Base-by-base conservation (phyloP, 164 flowering plant species). In the Euptelea pleiosperma region DNA sequence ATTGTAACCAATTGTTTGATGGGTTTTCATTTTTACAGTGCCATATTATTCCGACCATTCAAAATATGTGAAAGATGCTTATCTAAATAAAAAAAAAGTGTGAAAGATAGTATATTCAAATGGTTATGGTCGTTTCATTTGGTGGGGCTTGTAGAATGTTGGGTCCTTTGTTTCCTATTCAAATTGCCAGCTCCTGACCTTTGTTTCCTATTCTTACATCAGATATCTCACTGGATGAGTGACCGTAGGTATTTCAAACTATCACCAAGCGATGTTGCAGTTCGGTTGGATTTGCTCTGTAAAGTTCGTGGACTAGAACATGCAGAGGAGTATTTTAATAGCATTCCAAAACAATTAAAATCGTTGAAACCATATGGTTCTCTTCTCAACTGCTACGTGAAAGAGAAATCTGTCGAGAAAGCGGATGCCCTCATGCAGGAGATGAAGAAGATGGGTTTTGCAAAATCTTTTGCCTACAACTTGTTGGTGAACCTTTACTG, bases 141-240 rank as follows among this genome's bases (percentile, higher is more conserved):
- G n/a, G n/a, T n/a, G n/a, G n/a, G n/a, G n/a, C 2, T 42, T 42
- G 45, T 42, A n/a, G 45, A n/a, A 8, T 19, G 45, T 46, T 10
- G 9, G 28, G 3, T 50, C 30, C 4, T 1, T 31, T 50, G 5
- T 29, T 30, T 51, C 45, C 43, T n/a, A n/a, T n/a, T n/a, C n/a
- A n/a, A n/a, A n/a, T n/a, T n/a, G n/a, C n/a, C n/a, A n/a, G n/a
- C n/a, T n/a, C n/a, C n/a, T n/a, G n/a, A n/a, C n/a, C n/a, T n/a
- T n/a, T n/a, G 19, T 16, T 16, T 30, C 18, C 24, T 16, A 51
- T 30, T 51, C 34, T 31, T 60, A 19, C 56, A 35, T 35, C 67
- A 82, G 87, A 52, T 80, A 12, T 76, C 75, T 11, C 42, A 58
- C 11, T 82, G 87, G 87, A 80, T 82, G 83, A 64, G 57, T 2